These are phyloP conservation scores for Eucalyptus leucophloia DNA, from an alignment of 345 rosid genomes.

Conservation along the genomic window DNA sequence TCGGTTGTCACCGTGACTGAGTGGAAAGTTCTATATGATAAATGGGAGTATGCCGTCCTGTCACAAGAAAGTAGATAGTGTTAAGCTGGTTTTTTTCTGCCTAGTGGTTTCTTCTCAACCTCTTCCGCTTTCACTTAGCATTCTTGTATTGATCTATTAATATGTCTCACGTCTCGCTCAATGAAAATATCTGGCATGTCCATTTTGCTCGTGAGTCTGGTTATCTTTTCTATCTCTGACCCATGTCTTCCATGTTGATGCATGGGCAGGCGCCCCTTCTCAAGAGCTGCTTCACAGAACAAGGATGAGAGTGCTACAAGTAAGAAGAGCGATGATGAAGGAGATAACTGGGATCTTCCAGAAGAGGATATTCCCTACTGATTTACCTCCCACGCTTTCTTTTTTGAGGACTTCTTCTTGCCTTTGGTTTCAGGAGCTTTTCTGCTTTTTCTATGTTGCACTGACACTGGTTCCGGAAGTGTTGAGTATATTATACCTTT, in stretches of 20 bases:
- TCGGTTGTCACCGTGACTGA: neutral
- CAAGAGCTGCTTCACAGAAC: neutral
- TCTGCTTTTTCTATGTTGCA: neutral
- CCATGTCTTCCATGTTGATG: neutral
- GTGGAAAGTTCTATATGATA: neutral
- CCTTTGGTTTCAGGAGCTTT: neutral
- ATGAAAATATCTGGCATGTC: neutral
- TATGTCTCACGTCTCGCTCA: neutral
- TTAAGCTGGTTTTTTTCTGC: neutral
- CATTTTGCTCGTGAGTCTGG: neutral
- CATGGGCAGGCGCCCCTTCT: neutral
- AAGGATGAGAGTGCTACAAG: neutral
- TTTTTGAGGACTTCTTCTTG: neutral
- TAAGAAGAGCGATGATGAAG: conserved; percentile 3
- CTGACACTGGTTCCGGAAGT: neutral
- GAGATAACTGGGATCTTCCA: conserved; percentile 12
- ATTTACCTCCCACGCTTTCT: neutral
- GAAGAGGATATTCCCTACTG: neutral
- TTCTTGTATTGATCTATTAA: neutral
- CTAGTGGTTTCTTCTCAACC: neutral
- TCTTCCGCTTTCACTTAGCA: neutral
- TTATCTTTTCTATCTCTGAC: neutral
- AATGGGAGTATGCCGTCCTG: neutral
- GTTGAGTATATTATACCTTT: neutral
- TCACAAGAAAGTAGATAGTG: neutral